Evolutionary conservation across 1,284 basidiomycete species (phyloP), one percentile per base, ranked within the genome.

Genomic region (Gymnopus androsaceus): DNA sequence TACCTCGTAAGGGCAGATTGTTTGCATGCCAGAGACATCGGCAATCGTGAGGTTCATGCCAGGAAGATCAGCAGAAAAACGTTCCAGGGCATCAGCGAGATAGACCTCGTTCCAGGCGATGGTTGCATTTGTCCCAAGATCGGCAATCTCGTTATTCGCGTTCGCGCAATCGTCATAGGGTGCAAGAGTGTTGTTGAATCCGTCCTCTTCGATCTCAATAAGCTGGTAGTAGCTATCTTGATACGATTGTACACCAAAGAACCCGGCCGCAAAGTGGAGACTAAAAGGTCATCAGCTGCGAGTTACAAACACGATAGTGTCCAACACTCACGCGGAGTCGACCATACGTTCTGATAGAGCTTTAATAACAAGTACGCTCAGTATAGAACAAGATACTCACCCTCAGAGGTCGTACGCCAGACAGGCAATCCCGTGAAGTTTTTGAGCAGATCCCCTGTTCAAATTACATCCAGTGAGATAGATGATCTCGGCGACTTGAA

Each of bases 1-100:
- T 51, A 81, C 76, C 71, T 86, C 84, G 61, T 85, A 86, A 2
- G 83, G 80, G 63, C 84, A 85, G 23, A 82, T 64, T 42, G 76
- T 64, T 56, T 82, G 81, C 77, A 81, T 80, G 6, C 67, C 69
- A 30, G 69, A 60, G 21, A 84, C 70, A 63, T 82, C 78, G 3
- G 67, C 62, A 8, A 76, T 63, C 3, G 75, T 77, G 15, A 88
- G 66, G 30, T 81, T 73, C 30, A 83, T 71, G 1, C 84, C 86
- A 11, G 74, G 61, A 31, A 86, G 67, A 55, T 72, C 60, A 41
- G 70, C 64, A 55, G 77, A 69, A 8, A 88, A 63, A 4, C 87
- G 74, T 58, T 74, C 69, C 33, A 76, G 67, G 0, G 85, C 78
- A 15, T 78, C 71, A 41, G 72, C 71, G 30, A 89, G 73, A 68